Conservation (phyloP, 106 monocot species). For the Xerophyta viscosa region DNA sequence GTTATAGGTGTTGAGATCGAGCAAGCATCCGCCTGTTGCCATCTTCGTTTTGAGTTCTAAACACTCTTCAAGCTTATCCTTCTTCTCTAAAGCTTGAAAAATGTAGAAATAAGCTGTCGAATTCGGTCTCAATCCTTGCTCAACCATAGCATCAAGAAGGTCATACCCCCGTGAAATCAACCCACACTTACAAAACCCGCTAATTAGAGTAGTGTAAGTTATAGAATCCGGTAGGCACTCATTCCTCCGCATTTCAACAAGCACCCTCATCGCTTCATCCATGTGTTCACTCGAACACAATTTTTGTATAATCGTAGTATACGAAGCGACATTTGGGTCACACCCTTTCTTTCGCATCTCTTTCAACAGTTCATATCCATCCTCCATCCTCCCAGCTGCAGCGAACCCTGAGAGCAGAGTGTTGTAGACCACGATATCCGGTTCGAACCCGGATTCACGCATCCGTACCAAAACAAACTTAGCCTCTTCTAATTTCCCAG, state of each 20-base stretch:
- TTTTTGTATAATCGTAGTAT: conserved; percentile 74
- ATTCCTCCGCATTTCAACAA: conserved; percentile 67
- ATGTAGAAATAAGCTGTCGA: conserved; percentile 39
- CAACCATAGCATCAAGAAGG: conserved; percentile 44
- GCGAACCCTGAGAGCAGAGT: conserved; percentile 57
- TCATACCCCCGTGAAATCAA: conserved; percentile 47
- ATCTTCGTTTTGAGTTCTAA: conserved; percentile 62
- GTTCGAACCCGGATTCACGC: conserved; percentile 52
- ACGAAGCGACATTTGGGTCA: conserved; percentile 60
- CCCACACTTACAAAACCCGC: conserved; percentile 68
- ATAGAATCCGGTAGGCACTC: conserved; percentile 46
- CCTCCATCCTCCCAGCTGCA: conserved; percentile 61
- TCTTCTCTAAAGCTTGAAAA: conserved; percentile 58
- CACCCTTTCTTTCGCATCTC: conserved; percentile 68
- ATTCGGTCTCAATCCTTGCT: conserved; percentile 48
- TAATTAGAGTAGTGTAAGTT: conserved; percentile 63
- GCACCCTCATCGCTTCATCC: conserved; percentile 73
- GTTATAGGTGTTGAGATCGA: conserved; percentile 57
- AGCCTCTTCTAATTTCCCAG: conserved; percentile 76
- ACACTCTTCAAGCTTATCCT: conserved; percentile 77
- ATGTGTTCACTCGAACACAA: conserved; percentile 44
- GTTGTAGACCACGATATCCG: conserved; percentile 75
- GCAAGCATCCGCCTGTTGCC: conserved; percentile 26
- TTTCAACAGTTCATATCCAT: conserved; percentile 36
- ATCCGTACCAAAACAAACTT: conserved; percentile 58